Evolutionary conservation across 345 rosid genomes (phyloP), one percentile per base, ranked within the genome.

Genomic region (Camelina laxa): DNA sequence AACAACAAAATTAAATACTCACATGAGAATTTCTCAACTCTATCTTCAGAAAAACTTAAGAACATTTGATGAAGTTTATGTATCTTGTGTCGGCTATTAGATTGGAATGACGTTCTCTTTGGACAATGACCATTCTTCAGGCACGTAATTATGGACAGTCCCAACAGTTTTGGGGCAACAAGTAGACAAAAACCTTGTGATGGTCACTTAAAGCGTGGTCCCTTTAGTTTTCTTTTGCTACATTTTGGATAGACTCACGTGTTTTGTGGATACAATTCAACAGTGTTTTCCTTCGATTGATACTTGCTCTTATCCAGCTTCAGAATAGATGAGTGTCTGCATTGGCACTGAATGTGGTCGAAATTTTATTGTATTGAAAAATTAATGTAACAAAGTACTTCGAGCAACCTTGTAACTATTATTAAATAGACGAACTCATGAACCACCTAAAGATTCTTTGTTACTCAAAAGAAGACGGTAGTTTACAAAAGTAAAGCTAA

Each of bases 51-150:
- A 38, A 60, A 75, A 42, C 57, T 36, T 36, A 56, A 57, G 39
- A 10, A 13, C 42, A 60, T 39, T 60, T 60, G 38, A 49, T 60
- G 38, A 49, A 75, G 69, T 41, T 69, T 62, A 69, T 41, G 45
- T 44, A 69, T 76, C 75, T 69, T 53, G 65, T 69, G 79, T 75
- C 70, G 75, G 79, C 69, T 65, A 48, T 51, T 22, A 73, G 9
- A 65, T 13, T 54, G 58, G 54, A 61, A 33, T 54, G 79, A 69
- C 58, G 75, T 69, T 61, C 58, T 61, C 75, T 47, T 33, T 44
- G 22, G 57, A 76, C 51, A 76, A 21, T 58, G 73, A 66, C 73
- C 15, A 36, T 58, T 74, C 31, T 66, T 48, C 51, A 74, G 60
- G 60, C 60, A 67, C 50, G 67, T 9, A 75, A 35, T 75, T 59